These are phyloP conservation scores for Tetragonia tetragonoides DNA, from an alignment of 148 eudicot genomes.

Conservation along the genomic window DNA sequence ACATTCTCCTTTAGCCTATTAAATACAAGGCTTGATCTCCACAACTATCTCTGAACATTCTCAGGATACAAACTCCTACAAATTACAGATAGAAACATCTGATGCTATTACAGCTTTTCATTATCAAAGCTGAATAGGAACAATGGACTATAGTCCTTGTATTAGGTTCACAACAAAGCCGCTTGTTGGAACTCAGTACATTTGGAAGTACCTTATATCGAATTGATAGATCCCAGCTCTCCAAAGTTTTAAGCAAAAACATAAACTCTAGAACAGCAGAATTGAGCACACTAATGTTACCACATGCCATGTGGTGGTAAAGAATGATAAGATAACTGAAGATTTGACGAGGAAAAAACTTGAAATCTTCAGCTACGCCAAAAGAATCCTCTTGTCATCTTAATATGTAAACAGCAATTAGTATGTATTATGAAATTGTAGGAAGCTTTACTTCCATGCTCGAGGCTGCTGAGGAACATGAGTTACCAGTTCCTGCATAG, in stretches of 20 bases:
- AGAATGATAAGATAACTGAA: slow-evolving; percentile 27
- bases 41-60: background rate
- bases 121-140: slow-evolving; percentile 18
- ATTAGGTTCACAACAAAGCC: slow-evolving; percentile 33
- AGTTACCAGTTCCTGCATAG: slow-evolving; percentile 62
- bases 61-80: slow-evolving; percentile 3
- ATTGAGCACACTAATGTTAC: background rate
- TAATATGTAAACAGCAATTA: background rate
- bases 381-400: slow-evolving; percentile 22
- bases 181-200: slow-evolving; percentile 32
- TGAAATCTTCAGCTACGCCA: slow-evolving; percentile 26
- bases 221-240: slow-evolving; percentile 1
- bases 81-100: slow-evolving; percentile 8
- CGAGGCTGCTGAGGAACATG: slow-evolving; percentile 38
- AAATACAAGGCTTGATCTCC: slow-evolving; percentile 5
- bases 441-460: slow-evolving; percentile 30
- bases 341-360: slow-evolving; percentile 21
- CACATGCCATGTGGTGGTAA: slow-evolving; percentile 9
- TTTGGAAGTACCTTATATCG: slow-evolving; percentile 1
- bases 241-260: slow-evolving; percentile 8
- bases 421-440: slow-evolving; percentile 1
- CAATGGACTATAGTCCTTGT: slow-evolving; percentile 2
- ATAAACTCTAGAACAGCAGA: slow-evolving; percentile 8
- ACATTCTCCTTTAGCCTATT: background rate
- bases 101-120: slow-evolving; percentile 23